These are phyloP conservation scores for Scheffersomyces lignosus DNA, from an alignment of 805 yeast genomes.

Conservation along the genomic window DNA sequence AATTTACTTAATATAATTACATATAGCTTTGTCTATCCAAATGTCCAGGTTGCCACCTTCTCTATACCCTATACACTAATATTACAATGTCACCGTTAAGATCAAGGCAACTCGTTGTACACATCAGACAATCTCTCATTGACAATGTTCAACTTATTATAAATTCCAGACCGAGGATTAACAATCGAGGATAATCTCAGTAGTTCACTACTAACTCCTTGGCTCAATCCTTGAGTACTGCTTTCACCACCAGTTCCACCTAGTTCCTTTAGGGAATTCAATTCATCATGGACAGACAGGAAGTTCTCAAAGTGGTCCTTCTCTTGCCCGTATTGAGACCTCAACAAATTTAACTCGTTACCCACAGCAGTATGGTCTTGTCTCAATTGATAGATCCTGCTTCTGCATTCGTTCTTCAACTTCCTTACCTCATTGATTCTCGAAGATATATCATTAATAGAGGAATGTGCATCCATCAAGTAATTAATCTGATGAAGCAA, in stretches of 20 bases:
- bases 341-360: conserved; percentile 26
- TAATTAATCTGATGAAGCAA: conserved; percentile 26
- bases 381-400: conserved; percentile 28
- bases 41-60: too few relatives aligned
- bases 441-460: conserved; percentile 28
- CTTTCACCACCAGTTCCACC: background rate
- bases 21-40: too few relatives aligned
- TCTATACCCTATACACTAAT: too few relatives aligned
- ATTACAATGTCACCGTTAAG: too few relatives aligned
- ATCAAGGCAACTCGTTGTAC: conserved; percentile 17
- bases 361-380: conserved; percentile 33
- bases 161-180: conserved; percentile 27
- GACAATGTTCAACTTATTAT: conserved; percentile 17
- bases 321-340: conserved; percentile 18
- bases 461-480: conserved; percentile 35
- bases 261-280: conserved; percentile 5
- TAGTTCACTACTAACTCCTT: background rate
- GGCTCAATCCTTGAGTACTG: conserved; percentile 3
- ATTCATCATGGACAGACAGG: conserved; percentile 9
- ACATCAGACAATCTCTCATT: conserved; percentile 22
- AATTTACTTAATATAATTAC: too few relatives aligned
- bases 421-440: conserved; percentile 30
- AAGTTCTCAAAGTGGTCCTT: conserved; percentile 16
- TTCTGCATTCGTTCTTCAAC: conserved; percentile 31
- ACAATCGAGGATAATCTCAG: conserved; percentile 6